Conservation (phyloP, 176 grass and related monocot genomes). For the Rhynchospora pubera region DNA sequence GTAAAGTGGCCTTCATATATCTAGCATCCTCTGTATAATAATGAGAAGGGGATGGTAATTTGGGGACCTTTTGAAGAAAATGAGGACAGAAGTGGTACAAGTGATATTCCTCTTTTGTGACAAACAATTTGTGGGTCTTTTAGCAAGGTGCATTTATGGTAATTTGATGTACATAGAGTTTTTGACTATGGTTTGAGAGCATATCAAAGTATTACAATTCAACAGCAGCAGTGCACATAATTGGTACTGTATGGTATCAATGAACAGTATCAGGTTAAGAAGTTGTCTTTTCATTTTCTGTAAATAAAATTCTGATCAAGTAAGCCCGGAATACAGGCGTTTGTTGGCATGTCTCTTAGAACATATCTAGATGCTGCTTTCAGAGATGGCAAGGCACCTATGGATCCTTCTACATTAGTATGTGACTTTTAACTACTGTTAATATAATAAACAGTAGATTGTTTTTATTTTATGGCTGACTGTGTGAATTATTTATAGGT, state of each 20-base stretch:
- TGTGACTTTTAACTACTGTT: conserved; percentile 20
- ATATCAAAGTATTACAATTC: neutral
- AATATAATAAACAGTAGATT: neutral
- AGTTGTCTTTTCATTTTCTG: neutral
- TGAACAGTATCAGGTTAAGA: neutral
- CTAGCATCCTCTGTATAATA: neutral
- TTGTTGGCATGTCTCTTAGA: conserved; percentile 97
- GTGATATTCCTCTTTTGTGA: neutral
- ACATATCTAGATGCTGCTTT: conserved; percentile 99
- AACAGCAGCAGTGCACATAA: neutral
- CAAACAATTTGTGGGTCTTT: neutral
- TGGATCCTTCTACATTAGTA: conserved; percentile 99
- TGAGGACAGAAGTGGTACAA: neutral
- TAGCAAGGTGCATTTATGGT: neutral
- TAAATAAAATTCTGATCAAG: neutral
- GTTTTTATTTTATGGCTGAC: neutral
- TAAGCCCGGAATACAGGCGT: conserved; percentile 40
- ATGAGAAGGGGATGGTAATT: neutral
- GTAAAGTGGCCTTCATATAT: neutral
- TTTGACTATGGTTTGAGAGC: neutral
- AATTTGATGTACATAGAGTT: neutral
- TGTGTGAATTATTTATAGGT: conserved; percentile 38
- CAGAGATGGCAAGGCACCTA: conserved; percentile 93
- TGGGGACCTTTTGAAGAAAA: neutral
- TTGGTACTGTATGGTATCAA: neutral